Evolutionary conservation across 1,284 basidiomycete species (phyloP), one percentile per base, ranked within the genome.

Genomic region (Chiua sp.): DNA sequence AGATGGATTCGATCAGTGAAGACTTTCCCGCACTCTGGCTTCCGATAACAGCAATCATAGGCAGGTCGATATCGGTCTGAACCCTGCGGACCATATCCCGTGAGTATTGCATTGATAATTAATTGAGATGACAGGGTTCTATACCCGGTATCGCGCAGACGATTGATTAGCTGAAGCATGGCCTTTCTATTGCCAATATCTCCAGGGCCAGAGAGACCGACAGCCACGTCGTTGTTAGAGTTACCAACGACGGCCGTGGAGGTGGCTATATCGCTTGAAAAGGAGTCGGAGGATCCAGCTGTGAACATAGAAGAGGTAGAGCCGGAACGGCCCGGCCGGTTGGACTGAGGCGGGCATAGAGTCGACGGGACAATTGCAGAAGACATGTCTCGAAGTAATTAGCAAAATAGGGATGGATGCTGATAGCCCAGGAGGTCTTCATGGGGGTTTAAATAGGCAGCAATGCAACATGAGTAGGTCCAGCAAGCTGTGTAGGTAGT

Each of bases 1-100:
- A 89, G 35, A 92, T 90, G 0, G 87, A 82, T 64, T 92, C 90
- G 18, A 92, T 90, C 3, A 92, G 77, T 0, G 88, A 90, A 0
- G 87, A 90, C 64, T 92, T 92, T 0, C 90, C 91, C 0, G 87
- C 86, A 50, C 85, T 88, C 63, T 90, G 88, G 11, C 77, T 80
- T 0, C 88, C 88, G 13, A 90, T 82, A 49, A 88, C 90, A 0
- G 85, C 87, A 20, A 91, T 89, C 64, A 84, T 80, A 0, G 90
- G 90, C 0, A 91, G 74, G 65, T 91, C 87, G 5, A 91, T 83
- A 52, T 90, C 87, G 1, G 82, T 76, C 63, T 88, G 82, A 0
- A 87, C 83, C 0, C 88, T 90, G 32, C 1, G 20, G 22, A 52
- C 59, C n/a, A 39, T 13, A 47, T 13, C 22, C 23, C 28, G 32